Conservation (phyloP, 208 protist species). For the Leishmania gerbilli region DNA sequence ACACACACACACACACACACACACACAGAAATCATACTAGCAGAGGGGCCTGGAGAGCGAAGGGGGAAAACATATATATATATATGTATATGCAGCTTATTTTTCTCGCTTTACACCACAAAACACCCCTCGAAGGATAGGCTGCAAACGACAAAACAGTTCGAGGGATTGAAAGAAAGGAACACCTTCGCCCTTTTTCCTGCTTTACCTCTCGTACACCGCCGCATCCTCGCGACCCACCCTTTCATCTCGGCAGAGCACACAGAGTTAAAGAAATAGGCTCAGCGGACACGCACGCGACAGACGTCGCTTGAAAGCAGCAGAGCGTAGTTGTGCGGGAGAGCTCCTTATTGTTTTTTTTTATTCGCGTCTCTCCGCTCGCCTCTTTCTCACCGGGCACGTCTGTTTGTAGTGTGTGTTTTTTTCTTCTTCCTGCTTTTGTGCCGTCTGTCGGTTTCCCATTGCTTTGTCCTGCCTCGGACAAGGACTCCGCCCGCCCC, state of each 20-base stretch:
- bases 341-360: slow-evolving; percentile 6
- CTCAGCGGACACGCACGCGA: not conserved
- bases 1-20: slow-evolving; percentile 5
- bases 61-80: no score
- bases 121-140: not conserved
- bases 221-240: not conserved
- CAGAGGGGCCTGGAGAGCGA: not conserved
- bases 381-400: not conserved
- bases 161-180: not conserved
- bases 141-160: not conserved
- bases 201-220: not conserved
- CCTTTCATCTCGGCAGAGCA: not conserved
- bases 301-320: not conserved
- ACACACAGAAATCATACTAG: not conserved
- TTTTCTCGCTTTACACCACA: not conserved
- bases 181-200: not conserved
- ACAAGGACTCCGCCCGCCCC: not conserved
- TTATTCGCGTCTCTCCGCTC: not conserved
- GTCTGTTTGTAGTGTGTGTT: not conserved
- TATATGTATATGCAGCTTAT: not conserved
- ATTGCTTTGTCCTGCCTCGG: not conserved
- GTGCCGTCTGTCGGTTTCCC: not conserved
- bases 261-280: not conserved
- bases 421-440: not conserved
- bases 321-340: not conserved